Evolutionary conservation across 2,329 filamentous ascomycete genomes (phyloP), one percentile per base, ranked within the genome.

Genomic region (Cercospora nicotianae): DNA sequence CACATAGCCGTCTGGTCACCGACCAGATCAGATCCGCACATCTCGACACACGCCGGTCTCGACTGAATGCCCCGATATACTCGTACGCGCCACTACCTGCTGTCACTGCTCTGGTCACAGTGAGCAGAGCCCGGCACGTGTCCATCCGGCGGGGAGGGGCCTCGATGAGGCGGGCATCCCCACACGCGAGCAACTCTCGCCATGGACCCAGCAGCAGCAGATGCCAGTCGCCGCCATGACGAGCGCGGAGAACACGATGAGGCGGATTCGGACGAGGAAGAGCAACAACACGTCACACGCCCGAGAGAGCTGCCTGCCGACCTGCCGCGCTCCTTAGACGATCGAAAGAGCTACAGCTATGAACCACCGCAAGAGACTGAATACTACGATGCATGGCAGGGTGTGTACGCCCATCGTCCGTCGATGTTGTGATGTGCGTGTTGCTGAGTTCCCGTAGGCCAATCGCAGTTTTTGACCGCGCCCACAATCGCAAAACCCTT

Each of bases 321-420:
- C 80, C 87, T 99, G 39, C 95, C 95, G 10, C 95, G 87, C 73
- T 97, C 94, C 12, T 87, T 99, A 65, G 91, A 99, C 79, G 95
- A 99, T 82, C 89, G 95, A 69, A 87, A 90, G 74, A 85, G 85
- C 75, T 86, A 91, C 36, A 87, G 64, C 55, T 42, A 89, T 3
- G 84, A 80, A 58, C 88, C 90, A 70, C 87, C 89, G 71, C 86
- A 91, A 65, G 95, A 98, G 84, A 97, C 94, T 48, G 95, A 98
- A 84, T 93, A 97, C 83, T 99, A 98, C 80, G 95, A 99, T 86
- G 95, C 93, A 74, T 99, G 95, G 95, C 93, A 98, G 89, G 94
- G 94, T 90, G 79, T 78, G 84, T 70, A 31, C 82, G 67, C 67
- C 9, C 10, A 53, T 12, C 5, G 30, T 61, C 18, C 8, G 12